Evolutionary conservation across 257 asterid species (phyloP), one percentile per base, ranked within the genome.

Genomic region (Catharanthus roseus): DNA sequence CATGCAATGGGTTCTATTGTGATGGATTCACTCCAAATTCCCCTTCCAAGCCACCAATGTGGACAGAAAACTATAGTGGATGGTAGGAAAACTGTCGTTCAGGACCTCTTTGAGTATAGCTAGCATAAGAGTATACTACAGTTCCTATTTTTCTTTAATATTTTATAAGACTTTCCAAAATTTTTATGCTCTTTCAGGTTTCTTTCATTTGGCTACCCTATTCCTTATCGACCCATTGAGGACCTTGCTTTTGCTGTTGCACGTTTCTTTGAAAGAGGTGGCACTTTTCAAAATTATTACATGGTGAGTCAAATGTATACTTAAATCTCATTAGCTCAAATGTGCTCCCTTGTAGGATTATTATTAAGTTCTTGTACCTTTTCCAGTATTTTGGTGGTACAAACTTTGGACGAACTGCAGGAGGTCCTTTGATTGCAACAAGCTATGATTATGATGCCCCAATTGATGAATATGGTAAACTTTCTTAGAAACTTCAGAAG

Each of bases 371-470:
- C 50, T 21, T 34, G 10, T 5, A 50, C 31, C 15, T 61, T 15
- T 45, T 55, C 26, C 79, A 88, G 97, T 90, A 90, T 82, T 88
- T 86, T 80, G 97, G 97, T 75, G 96, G 96, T 51, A 90, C 96
- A 76, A 90, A 90, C 86, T 90, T 90, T 64, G 97, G 96, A 54
- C 75, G 93, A 78, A 88, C 97, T 54, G 91, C 95, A 0, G 96
- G 97, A 26, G 97, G 96, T 39, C 95, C 96, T 76, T 69, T 86
- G 71, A 75, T 85, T 62, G 93, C 97, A 61, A 86, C 97, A 75
- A 90, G 96, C 82, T 90, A 90, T 51, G 90, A 90, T 78, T 90
- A 88, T 76, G 97, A 88, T 77, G 96, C 97, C 50, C 97, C 97
- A 23, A 63, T 90, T 65, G 85, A 90, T 77, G 97, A 90, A 80